phyloP scores from a whole-genome alignment of 2,329 filamentous ascomycete species.

The Mariannaea sp. region DNA sequence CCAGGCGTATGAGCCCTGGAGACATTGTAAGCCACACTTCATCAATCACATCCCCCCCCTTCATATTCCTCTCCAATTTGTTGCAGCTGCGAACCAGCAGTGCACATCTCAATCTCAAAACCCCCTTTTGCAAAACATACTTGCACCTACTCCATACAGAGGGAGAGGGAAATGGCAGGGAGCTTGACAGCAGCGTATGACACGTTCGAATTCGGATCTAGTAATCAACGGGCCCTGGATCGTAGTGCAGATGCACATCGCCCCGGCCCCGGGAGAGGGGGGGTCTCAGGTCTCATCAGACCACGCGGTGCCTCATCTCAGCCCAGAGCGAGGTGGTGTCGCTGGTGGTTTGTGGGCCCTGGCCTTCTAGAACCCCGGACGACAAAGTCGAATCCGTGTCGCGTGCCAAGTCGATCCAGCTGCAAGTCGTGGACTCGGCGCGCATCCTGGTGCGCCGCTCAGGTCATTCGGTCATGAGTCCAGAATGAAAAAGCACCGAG shows the following conservation, averaged over 20 bases:
- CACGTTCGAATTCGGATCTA: slow-evolving; percentile 11
- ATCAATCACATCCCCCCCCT: too few species aligned
- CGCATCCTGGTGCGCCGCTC: slow-evolving; percentile 10
- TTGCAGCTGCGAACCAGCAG: not conserved
- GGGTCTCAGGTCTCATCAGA: slow-evolving; percentile 34
- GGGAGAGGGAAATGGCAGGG: not conserved
- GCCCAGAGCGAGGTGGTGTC: slow-evolving; percentile 14
- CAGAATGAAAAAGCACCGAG: too few species aligned
- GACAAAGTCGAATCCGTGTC: slow-evolving; percentile 15
- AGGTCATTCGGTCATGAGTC: slow-evolving; percentile 18
- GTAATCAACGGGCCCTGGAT: slow-evolving; percentile 1
- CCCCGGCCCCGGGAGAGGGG: too few species aligned
- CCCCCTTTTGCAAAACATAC: not conserved
- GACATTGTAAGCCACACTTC: slow-evolving; percentile 30
- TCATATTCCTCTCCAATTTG: too few species aligned
- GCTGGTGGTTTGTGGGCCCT: slow-evolving; percentile 9
- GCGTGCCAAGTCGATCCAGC: slow-evolving; percentile 33
- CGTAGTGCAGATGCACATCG: slow-evolving; percentile 5
- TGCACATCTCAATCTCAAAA: too few species aligned
- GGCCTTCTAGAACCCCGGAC: not conserved
- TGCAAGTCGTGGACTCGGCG: slow-evolving; percentile 18
- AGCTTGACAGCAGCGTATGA: slow-evolving; percentile 14
- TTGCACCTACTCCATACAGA: not conserved
- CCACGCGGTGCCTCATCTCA: slow-evolving; percentile 26
- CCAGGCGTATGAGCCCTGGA: slow-evolving; percentile 14